A percentile compares a stretch with the other conserved stretches of the same genome.
phyloP scores from a whole-genome alignment of 2,329 filamentous ascomycete genomes.

The Knufia petricola region DNA sequence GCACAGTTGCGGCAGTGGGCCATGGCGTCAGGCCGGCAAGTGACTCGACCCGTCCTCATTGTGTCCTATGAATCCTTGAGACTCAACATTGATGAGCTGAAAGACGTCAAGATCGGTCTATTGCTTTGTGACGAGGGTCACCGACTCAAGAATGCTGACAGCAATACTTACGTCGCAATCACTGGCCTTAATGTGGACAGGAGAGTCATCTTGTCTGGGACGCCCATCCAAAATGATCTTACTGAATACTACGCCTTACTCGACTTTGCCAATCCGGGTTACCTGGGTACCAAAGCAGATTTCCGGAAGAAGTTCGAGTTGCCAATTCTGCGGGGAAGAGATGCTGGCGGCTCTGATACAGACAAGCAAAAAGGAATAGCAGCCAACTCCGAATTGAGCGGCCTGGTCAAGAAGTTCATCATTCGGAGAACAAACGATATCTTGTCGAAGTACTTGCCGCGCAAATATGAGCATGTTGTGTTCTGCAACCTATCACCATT shows the following conservation, averaged over 20 bases:
- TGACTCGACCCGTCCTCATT: conserved; percentile 88
- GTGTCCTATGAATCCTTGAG: conserved; percentile 95
- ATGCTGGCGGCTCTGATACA: conserved; percentile 75
- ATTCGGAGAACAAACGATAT: conserved; percentile 97
- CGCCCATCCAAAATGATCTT: conserved; percentile 96
- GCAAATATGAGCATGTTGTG: conserved; percentile 98
- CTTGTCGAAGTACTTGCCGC: conserved; percentile 88
- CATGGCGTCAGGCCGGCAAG: conserved; percentile 75
- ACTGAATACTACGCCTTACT: conserved; percentile 95
- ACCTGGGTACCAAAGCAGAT: conserved; percentile 78
- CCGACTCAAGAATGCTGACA: conserved; percentile 92
- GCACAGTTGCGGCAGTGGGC: conserved; percentile 91
- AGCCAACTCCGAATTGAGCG: conserved; percentile 68
- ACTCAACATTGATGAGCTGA: conserved; percentile 81
- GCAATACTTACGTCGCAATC: conserved; percentile 83
- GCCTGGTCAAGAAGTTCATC: conserved; percentile 93
- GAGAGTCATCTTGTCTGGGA: conserved; percentile 89
- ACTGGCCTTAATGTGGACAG: conserved; percentile 84
- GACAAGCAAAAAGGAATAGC: conserved; percentile 77
- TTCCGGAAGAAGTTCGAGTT: conserved; percentile 92
- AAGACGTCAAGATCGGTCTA: conserved; percentile 79
- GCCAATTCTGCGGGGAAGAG: conserved; percentile 81
- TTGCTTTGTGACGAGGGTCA: conserved; percentile 96
- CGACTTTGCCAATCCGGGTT: conserved; percentile 89
- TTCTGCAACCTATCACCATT: conserved; percentile 94